Conservation (phyloP, 106 monocot genomes). For the Dendrobium huoshanense region DNA sequence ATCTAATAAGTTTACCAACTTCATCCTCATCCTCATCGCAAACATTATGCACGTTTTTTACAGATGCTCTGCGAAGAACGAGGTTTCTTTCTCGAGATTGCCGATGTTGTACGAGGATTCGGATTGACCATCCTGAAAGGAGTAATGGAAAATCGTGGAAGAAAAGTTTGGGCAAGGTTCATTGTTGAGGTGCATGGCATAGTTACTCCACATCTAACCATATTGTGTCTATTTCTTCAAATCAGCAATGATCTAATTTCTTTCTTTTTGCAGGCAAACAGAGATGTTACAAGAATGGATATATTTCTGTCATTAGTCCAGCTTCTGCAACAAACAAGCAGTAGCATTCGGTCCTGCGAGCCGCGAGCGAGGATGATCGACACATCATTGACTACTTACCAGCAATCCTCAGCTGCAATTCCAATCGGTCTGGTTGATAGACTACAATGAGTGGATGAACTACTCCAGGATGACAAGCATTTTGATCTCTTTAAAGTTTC, state of each 20-base stretch:
- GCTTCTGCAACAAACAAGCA: slow-evolving; percentile 56
- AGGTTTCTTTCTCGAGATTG: slow-evolving; percentile 95
- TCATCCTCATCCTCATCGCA: neutral
- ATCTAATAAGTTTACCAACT: neutral
- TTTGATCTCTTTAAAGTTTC: neutral
- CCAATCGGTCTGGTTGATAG: neutral
- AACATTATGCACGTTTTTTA: neutral
- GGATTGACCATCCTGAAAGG: slow-evolving; percentile 91
- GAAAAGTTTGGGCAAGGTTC: slow-evolving; percentile 83
- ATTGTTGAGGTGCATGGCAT: slow-evolving; percentile 65
- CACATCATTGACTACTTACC: neutral
- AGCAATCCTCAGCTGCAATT: neutral
- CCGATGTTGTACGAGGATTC: slow-evolving; percentile 82
- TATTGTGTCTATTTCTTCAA: neutral
- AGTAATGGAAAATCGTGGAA: slow-evolving; percentile 69
- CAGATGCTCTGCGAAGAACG: slow-evolving; percentile 97
- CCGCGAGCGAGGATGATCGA: neutral
- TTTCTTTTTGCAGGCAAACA: slow-evolving; percentile 53
- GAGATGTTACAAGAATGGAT: slow-evolving; percentile 83
- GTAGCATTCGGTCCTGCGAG: slow-evolving; percentile 15
- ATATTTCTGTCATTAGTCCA: slow-evolving; percentile 89
- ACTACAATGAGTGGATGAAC: neutral
- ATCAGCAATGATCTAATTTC: neutral
- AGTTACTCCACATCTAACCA: neutral
- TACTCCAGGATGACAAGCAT: neutral